Percentiles rank a stretch among this genome's conserved stretches.
phyloP scores from a whole-genome alignment of 495 filamentous ascomycete species.

The Hypoxylon perforatum region DNA sequence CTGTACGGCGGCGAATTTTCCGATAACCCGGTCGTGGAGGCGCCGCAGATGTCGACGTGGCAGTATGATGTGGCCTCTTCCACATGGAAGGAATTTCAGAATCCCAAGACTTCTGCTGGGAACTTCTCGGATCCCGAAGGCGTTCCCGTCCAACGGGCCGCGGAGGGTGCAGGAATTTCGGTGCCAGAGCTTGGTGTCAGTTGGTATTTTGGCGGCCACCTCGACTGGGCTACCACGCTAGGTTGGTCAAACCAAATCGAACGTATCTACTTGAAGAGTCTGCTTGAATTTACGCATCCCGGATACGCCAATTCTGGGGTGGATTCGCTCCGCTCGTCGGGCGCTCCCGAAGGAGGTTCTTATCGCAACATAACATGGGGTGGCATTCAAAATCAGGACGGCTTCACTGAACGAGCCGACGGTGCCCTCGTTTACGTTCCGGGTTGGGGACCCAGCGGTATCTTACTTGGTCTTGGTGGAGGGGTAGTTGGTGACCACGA shows the following conservation, averaged over 20 bases:
- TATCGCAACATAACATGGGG: slow-evolving; percentile 79
- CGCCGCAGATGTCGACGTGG: slow-evolving; percentile 70
- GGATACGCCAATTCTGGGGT: slow-evolving; percentile 70
- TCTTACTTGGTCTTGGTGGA: slow-evolving; percentile 76
- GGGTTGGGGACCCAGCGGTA: slow-evolving; percentile 74
- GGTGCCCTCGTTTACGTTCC: slow-evolving; percentile 77
- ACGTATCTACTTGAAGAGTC: slow-evolving; percentile 74
- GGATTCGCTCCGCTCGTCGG: slow-evolving; percentile 56
- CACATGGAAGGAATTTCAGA: slow-evolving; percentile 69
- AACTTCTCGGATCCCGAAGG: slow-evolving; percentile 65
- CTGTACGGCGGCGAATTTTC: slow-evolving; percentile 80
- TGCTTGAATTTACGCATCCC: slow-evolving; percentile 80
- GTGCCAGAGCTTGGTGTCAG: slow-evolving; percentile 73
- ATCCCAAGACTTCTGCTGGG: slow-evolving; percentile 66
- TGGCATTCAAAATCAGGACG: slow-evolving; percentile 69
- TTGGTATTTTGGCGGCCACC: slow-evolving; percentile 81
- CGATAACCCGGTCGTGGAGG: slow-evolving; percentile 63
- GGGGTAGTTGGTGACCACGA: slow-evolving; percentile 53
- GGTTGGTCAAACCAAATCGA: slow-evolving; percentile 73
- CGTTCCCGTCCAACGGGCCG: slow-evolving; percentile 67
- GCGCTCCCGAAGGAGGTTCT: slow-evolving; percentile 64
- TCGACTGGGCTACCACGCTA: slow-evolving; percentile 72
- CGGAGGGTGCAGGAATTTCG: slow-evolving; percentile 76
- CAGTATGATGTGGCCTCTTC: slow-evolving; percentile 68
- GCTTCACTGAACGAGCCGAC: slow-evolving; percentile 77